Evolutionary conservation across 768 basidiomycete species (phyloP).

Genomic region (Lactarius akahatsu): DNA sequence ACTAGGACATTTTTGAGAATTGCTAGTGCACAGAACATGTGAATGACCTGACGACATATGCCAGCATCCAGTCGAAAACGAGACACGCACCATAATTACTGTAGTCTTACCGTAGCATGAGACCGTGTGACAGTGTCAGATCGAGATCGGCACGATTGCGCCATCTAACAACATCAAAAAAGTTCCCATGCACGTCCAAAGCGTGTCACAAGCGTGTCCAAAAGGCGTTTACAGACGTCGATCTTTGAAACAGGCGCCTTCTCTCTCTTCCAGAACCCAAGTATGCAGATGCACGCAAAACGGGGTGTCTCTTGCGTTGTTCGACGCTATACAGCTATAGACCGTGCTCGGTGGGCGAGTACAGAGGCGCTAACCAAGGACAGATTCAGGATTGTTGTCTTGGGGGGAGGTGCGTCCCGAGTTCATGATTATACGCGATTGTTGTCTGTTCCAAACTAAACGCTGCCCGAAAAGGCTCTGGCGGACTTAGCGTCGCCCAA

Average conservation of each 20-base stretch:
- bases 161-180: background rate
- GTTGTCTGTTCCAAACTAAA: background rate
- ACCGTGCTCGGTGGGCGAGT: slow-evolving; percentile 36
- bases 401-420: slow-evolving; percentile 73
- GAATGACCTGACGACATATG: slow-evolving; percentile 86
- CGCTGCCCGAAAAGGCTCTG: slow-evolving; percentile 56
- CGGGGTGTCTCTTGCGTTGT: slow-evolving; percentile 18
- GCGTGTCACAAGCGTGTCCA: background rate
- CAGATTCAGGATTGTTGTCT: slow-evolving; percentile 79
- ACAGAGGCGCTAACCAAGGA: slow-evolving; percentile 42
- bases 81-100: slow-evolving; percentile 46
- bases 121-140: background rate
- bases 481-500: slow-evolving; percentile 78
- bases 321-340: background rate
- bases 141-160: background rate
- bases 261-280: background rate
- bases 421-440: slow-evolving; percentile 6
- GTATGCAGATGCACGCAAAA: slow-evolving; percentile 20
- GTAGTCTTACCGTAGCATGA: too few relatives aligned
- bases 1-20: too few relatives aligned
- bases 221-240: background rate
- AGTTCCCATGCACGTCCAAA: background rate
- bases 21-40: slow-evolving; percentile 71
- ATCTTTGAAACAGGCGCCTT: background rate
- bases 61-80: background rate